phyloP scores from a whole-genome alignment of 768 basidiomycete genomes.

The Plicaturopsis crispa region DNA sequence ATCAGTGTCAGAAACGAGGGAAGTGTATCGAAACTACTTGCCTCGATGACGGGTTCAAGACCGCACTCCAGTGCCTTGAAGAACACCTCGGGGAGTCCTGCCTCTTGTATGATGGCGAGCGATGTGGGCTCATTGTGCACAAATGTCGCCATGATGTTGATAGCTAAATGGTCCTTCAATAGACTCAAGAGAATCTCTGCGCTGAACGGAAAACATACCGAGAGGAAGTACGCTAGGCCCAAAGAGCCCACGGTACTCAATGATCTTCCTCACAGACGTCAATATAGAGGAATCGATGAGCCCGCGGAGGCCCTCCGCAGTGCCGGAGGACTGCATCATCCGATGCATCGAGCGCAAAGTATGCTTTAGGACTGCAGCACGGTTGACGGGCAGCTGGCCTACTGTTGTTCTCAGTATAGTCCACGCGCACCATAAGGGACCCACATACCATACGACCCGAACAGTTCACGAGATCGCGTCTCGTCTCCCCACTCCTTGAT shows the following conservation, averaged over 20 bases:
- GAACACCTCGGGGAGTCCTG: conserved; percentile 81
- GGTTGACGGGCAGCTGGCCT: conserved; percentile 71
- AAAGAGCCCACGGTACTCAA: conserved; percentile 75
- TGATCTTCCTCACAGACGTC: conserved; percentile 80
- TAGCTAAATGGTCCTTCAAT: conserved; percentile 38
- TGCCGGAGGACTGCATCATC: conserved; percentile 95
- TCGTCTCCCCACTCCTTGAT: conserved; percentile 48
- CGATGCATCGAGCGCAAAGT: conserved; percentile 89
- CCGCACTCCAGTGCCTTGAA: conserved; percentile 81
- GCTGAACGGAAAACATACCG: conserved; percentile 38
- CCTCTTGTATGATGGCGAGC: conserved; percentile 86
- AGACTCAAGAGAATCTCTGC: conserved; percentile 5
- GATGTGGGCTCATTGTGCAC: conserved; percentile 99
- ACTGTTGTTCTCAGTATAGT: conserved; percentile 3
- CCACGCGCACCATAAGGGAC: neutral
- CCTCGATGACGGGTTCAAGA: conserved; percentile 85
- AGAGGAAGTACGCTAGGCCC: conserved; percentile 82
- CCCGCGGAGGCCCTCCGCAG: conserved; percentile 89
- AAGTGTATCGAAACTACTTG: conserved; percentile 22
- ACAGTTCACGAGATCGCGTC: conserved; percentile 34
- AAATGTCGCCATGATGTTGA: conserved; percentile 94
- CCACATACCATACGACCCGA: conserved; percentile 43
- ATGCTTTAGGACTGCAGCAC: conserved; percentile 81
- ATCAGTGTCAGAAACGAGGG: conserved; percentile 1
- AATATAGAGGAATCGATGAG: conserved; percentile 87